Evolutionary conservation across 352 stramenopile genomes (phyloP), one percentile per base, ranked within the genome.

Genomic region (Globisporangium paroecandrum): DNA sequence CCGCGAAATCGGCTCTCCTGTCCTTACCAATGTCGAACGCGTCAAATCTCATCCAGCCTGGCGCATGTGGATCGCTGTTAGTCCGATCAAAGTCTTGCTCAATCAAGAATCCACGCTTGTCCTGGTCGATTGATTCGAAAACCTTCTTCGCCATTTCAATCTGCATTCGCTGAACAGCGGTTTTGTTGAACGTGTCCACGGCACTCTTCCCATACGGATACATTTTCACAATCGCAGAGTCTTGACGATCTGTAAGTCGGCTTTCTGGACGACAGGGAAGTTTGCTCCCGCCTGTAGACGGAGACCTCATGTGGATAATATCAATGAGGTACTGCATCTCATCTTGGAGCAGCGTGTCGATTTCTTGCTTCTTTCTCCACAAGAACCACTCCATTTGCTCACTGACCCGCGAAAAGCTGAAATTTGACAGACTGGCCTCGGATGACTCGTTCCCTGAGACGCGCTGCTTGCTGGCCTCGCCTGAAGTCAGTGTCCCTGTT

Each of bases 311-410:
- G 56, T 62, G 64, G 5, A 87, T 60, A 24, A 86, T 69, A 34
- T 84, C 79, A 12, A 71, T 53, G 67, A 85, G 58, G 57, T 84
- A 88, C 10, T 78, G 72, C 72, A 90, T 79, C n/a, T 91, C 77
- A 9, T 90, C 83, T 34, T 85, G 71, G 0, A 90, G 57, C 1
- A 91, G 57, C 66, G 65, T 70, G 5, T 90, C 77, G 56, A 93
- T 86, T 46, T 93, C 85, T 63, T 91, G 79, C 58, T 89, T 89
- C 20, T 80, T 79, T 54, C 85, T 71, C 81, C 83, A 93, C 7
- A 93, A 59, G 65, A 93, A 93, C 85, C 82, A 93, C 69, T 93
- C 85, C 73, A 78, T 89, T 22, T 89, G 82, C 12, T 79, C 73
- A 18, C 71, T 87, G 2, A 93, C 66, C 34, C 72, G 85, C 13